Evolutionary conservation across 257 asterid species (phyloP), one percentile per base, ranked within the genome.

Genomic region (Solanum appendiculatum): DNA sequence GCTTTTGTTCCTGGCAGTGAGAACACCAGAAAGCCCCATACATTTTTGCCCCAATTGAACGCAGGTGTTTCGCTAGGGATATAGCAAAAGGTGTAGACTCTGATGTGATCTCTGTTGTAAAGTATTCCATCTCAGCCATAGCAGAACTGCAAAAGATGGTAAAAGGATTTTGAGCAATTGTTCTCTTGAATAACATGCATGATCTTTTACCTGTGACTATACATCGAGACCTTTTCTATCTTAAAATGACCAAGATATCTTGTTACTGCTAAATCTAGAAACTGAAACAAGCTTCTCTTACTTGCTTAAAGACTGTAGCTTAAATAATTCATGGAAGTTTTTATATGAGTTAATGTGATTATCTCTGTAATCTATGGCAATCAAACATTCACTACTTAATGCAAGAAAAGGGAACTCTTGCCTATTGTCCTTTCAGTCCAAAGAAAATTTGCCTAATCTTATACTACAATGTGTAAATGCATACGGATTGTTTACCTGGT

Each of bases 21-120:
- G 98, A 93, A 90, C 98, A 95, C 99, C 99, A 96, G 91, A 96
- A 96, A 87, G 98, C 98, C 87, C 99, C 98, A 87, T 94, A 96
- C 80, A 96, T 77, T 89, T 93, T 94, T 37, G 99, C 99, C 84
- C 98, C 98, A 58, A 94, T 87, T 56, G 98, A 94, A 82, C 33
- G 94, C 85, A 96, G 93, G 89, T 94, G 97, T 82, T 70, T 95
- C 4, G 98, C 99, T 66, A 96, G 98, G 85, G 98, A 91, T 88
- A 96, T 86, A 90, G 98, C 95, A 91, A 91, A 88, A 83, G 98
- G 98, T 87, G 92, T 95, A 37, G 99, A 96, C 87, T 94, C 90
- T 37, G 92, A 89, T 25, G 91, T 90, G 89, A 96, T 88, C 93
- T 88, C 93, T 5, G 92, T 89, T 90, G 92, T 91, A 18, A 92